Conservation (phyloP, 2,329 filamentous ascomycete species). For the Elsinoe arachidis region DNA sequence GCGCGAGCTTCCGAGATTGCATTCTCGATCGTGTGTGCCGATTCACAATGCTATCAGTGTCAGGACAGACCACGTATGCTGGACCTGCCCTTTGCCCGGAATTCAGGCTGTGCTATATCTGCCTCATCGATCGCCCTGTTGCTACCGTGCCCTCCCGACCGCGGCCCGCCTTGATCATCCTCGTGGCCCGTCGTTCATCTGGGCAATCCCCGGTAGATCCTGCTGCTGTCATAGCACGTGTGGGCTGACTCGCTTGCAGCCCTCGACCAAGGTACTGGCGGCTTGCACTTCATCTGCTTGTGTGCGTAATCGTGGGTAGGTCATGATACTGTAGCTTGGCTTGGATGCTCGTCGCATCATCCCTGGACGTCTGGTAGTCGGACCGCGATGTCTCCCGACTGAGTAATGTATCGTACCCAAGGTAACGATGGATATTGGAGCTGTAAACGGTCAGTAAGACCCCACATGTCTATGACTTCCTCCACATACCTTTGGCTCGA, state of each 20-base stretch:
- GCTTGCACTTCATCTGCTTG: neutral
- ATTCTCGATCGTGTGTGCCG: neutral
- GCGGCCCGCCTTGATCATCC: slow-evolving; percentile 1
- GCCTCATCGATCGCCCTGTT: neutral
- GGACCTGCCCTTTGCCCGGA: neutral
- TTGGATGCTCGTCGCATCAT: neutral
- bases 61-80: neutral
- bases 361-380: slow-evolving; percentile 62
- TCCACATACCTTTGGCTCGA: slow-evolving; percentile 79
- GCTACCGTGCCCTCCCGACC: slow-evolving; percentile 1
- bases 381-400: slow-evolving; percentile 93
- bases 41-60: neutral
- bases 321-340: slow-evolving; percentile 1
- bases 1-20: slow-evolving; percentile 3
- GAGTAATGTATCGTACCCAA: slow-evolving; percentile 98
- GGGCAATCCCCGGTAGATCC: slow-evolving; percentile 5
- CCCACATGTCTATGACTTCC: neutral
- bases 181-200: neutral
- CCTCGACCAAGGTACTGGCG: neutral
- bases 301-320: slow-evolving; percentile 7
- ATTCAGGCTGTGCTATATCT: neutral
- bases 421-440: slow-evolving; percentile 95
- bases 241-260: neutral
- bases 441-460: slow-evolving; percentile 38
- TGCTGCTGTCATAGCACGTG: neutral